phyloP scores from a whole-genome alignment of 2,329 filamentous ascomycete species.

The Tolypocladium paradoxum region DNA sequence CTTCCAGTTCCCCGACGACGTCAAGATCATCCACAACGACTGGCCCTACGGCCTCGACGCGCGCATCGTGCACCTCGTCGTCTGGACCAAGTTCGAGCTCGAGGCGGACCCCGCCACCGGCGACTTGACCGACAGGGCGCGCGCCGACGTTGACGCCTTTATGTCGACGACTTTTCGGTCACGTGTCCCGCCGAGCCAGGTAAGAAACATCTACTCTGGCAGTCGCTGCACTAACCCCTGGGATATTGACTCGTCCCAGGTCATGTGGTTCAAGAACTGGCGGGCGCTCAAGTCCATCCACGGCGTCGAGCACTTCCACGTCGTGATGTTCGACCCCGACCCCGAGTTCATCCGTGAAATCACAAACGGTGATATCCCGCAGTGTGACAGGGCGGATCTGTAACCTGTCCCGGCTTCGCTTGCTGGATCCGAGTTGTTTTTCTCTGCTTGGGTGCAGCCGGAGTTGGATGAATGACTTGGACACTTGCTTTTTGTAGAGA shows the following conservation, averaged over 20 bases:
- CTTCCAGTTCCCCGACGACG: conserved; percentile 41
- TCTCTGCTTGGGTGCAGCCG: background rate
- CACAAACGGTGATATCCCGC: conserved; percentile 63
- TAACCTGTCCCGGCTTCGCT: background rate
- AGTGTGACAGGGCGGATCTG: conserved; percentile 33
- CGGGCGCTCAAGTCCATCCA: conserved; percentile 71
- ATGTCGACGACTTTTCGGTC: conserved; percentile 56
- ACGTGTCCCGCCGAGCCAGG: conserved; percentile 38
- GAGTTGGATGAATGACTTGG: background rate
- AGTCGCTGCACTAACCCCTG: background rate
- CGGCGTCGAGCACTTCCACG: conserved; percentile 86
- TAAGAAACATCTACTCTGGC: conserved; percentile 22
- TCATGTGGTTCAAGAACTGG: conserved; percentile 63
- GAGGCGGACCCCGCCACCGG: conserved; percentile 55
- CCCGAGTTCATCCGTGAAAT: conserved; percentile 56
- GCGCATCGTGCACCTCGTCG: conserved; percentile 71
- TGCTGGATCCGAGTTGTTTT: background rate
- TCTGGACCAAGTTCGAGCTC: conserved; percentile 86
- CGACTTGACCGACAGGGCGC: conserved; percentile 54
- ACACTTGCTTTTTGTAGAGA: background rate
- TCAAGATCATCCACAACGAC: conserved; percentile 76
- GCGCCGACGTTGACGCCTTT: conserved; percentile 57
- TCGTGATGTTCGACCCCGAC: conserved; percentile 77
- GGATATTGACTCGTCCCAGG: conserved; percentile 10
- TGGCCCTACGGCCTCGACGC: conserved; percentile 84